Conservation (phyloP, 2,329 filamentous ascomycete genomes). For the Akanthomyces uredinophilus region DNA sequence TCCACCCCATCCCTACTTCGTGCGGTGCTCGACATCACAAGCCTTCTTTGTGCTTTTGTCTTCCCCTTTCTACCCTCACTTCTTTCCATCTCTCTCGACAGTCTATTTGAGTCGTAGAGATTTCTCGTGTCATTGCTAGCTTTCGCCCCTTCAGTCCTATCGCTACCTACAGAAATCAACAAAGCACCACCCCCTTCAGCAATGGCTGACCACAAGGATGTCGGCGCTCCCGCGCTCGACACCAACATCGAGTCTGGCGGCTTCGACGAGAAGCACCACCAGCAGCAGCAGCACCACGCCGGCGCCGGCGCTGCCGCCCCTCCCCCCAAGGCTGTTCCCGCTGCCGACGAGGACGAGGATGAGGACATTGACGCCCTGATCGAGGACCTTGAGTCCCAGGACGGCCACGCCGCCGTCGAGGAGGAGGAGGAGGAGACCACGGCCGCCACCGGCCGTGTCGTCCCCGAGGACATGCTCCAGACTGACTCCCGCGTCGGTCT, state of each 20-base stretch:
- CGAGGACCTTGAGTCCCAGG: conserved; percentile 78
- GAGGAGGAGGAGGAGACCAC: conserved; percentile 44
- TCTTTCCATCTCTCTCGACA: conserved; percentile 14
- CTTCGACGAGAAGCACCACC: conserved; percentile 58
- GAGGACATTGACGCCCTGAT: conserved; percentile 85
- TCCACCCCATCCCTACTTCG: conserved; percentile 37
- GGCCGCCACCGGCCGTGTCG: conserved; percentile 51
- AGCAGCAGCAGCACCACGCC: conserved; percentile 13
- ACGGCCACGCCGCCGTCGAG: conserved; percentile 62
- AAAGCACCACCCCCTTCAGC: conserved; percentile 12
- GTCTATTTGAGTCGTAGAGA: neutral
- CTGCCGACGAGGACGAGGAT: conserved; percentile 64
- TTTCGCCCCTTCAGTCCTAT: neutral
- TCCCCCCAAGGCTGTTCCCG: conserved; percentile 35
- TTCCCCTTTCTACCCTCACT: conserved; percentile 22
- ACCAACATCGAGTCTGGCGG: conserved; percentile 60
- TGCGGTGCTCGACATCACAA: conserved; percentile 42
- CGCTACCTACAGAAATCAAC: neutral
- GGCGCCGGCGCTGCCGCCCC: conserved; percentile 26
- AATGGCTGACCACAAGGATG: conserved; percentile 53
- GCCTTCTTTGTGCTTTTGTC: conserved; percentile 16
- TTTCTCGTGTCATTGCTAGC: neutral
- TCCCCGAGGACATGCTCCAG: conserved; percentile 71
- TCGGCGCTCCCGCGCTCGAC: conserved; percentile 53
- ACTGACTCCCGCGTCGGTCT: conserved; percentile 71